Base-by-base conservation (phyloP, 2,329 filamentous ascomycete species). In the Xenoacremonium recifei region DNA sequence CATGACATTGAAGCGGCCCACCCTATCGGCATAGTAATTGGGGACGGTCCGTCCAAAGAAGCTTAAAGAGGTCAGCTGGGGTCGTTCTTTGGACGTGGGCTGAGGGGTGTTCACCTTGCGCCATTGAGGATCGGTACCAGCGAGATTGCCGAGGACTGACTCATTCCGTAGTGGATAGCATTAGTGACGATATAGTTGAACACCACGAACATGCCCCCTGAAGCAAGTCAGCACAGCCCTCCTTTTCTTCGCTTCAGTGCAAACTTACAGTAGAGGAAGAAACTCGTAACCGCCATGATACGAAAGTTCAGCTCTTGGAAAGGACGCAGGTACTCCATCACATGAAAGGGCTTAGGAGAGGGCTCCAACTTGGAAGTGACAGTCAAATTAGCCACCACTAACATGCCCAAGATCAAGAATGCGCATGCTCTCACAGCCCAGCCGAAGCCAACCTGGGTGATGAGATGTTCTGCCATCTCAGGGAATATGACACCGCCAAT, bases 401-500 rank as follows among this genome's bases (percentile, higher is more conserved):
- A 27, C 45, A 55, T 42, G 6, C 39, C 49, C 18, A 48, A 20
- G 23, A 53, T 45, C 30, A 55, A 15, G 34, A 85, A 84, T 0
- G 73, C 82, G 3, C 84, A 68, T 3, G 76, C 68, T 4, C 81
- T 68, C 3, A 77, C 77, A 0, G 77, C 69, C 79, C 79, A 82
- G 3, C 45, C 47, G 18, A 57, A 52, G 7, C 53, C 53, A 25
- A 58, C 30, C 15, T 48, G 31, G 12, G 51, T 48, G 13, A 57
- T 51, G 18, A 62, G 21, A 13, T 54, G 49, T 18, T 53, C 47
- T 6, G 45, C 49, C 43, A 57, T 59, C 35, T 53, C 43, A 7
- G 53, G 51, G 32, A 77, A 80, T 12, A 78, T 58, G 21, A 80
- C 60, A 11, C 76, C 74, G 4, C 76, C 76, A 4, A 78, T 65